Evolutionary conservation across 805 yeast species (phyloP), one percentile per base, ranked within the genome.

Genomic region (Myxozyma melibiosi): DNA sequence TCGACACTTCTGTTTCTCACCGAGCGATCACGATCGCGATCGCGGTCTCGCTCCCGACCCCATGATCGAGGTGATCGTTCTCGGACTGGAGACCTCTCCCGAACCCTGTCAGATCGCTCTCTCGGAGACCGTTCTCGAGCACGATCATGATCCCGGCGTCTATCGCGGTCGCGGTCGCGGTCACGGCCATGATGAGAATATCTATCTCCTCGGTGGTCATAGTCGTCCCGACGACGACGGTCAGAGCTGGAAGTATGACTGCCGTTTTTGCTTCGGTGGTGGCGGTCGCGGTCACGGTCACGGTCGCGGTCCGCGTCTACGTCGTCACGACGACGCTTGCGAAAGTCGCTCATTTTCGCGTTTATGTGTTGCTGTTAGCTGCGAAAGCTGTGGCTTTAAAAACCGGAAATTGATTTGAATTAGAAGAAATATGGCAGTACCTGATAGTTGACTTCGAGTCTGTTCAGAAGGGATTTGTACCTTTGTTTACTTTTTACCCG

Each of bases 141-240:
- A 4, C 61, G 47, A 4, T 40, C 40, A n/a, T 33, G 37, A 24
- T 45, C 55, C 16, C 56, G 28, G 25, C 52, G 55, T 37, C 51
- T 40, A 25, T 59, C 58, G 18, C 33, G 3, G 18, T 51, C 55
- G 22, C 30, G 35, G 51, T 46, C 46, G 47, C 57, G 42, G 39
- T 16, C 22, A 25, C 37, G 48, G 37, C 34, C 58, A 25, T 22
- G 41, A 40, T 42, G 25, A 49, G 41, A 30, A 47, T 38, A 38
- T 22, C 53, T 35, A 48, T 61, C 51, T 16, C 62, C 50, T 4
- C 54, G 46, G 30, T 60, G 33, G 34, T 54, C 57, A n/a, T 53
- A 37, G 16, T 48, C 63, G 22, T 31, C 14, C 18, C 31, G 52
- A 14, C 22, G 11, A 9, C 31, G 24, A 7, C 42, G 40, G 25